Evolutionary conservation across 2,329 filamentous ascomycete genomes (phyloP).

Genomic region (Xylaria sp.): DNA sequence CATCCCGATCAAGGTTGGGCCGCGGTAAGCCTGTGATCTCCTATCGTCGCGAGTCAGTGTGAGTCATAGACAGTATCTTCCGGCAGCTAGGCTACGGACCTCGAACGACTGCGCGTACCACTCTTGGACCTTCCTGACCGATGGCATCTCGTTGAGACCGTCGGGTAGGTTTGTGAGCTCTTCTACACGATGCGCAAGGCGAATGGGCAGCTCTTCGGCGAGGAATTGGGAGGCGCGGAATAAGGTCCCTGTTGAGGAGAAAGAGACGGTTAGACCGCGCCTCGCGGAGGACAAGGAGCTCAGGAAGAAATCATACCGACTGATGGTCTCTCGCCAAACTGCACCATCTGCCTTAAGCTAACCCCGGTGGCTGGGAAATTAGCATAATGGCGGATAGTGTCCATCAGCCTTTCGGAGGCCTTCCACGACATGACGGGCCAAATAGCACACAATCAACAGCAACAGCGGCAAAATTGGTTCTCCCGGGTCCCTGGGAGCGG

Average conservation of each 20-base stretch:
- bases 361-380: constrained; percentile 96
- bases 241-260: constrained; percentile 66
- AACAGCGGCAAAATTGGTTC: constrained; percentile 18
- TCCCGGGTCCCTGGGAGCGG: constrained; percentile 10
- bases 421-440: constrained; percentile 86
- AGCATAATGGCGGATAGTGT: constrained; percentile 97
- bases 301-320: constrained; percentile 69
- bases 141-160: constrained; percentile 97
- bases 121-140: constrained; percentile 92
- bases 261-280: constrained; percentile 32
- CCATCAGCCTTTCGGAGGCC: constrained; percentile 89
- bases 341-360: constrained; percentile 98
- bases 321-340: constrained; percentile 95
- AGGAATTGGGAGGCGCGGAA: constrained; percentile 99
- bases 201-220: constrained; percentile 96
- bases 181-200: constrained; percentile 94
- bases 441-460: constrained; percentile 38
- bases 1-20: constrained; percentile 78
- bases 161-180: constrained; percentile 93
- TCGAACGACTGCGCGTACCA: constrained; percentile 99
- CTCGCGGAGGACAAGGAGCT: constrained; percentile 24
- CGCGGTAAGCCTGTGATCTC: constrained; percentile 91
- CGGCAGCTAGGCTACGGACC: constrained; percentile 60
- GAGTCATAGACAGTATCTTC: constrained; percentile 47
- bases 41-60: constrained; percentile 59